Percentiles rank a stretch among this genome's conserved stretches.
These are phyloP conservation scores for Venturia carpophila DNA, from an alignment of 2,329 filamentous ascomycete species.

Conservation along the genomic window DNA sequence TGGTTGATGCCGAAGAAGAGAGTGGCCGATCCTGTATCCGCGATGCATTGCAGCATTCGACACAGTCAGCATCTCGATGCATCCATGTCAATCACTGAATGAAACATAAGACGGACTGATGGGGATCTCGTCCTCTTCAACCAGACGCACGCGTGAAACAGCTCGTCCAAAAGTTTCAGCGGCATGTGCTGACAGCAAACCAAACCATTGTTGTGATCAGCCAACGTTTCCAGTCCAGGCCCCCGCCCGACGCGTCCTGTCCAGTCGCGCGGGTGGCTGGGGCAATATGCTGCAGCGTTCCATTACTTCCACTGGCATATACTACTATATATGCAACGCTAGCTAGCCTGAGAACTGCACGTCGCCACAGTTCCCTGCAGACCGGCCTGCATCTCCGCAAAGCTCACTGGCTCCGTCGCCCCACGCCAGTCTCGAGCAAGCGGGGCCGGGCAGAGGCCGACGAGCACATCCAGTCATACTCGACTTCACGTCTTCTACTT, in stretches of 20 bases:
- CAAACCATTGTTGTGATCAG: neutral
- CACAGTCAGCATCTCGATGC: no score
- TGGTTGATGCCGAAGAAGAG: no score
- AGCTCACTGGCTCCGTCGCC: neutral
- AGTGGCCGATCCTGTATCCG: no score
- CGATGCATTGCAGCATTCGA: no score
- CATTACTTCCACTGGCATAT: no score
- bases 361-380: neutral
- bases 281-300: neutral
- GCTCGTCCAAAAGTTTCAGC: no score
- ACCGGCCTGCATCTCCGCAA: neutral
- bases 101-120: no score
- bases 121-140: no score
- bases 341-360: neutral
- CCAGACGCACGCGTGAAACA: no score
- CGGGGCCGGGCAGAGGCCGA: neutral
- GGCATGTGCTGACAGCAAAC: conserved; percentile 6
- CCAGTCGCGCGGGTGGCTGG: neutral
- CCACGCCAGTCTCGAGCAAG: neutral
- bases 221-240: neutral
- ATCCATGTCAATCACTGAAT: no score
- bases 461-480: conserved; percentile 13
- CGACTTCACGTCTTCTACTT: conserved; percentile 16
- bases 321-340: no score
- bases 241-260: neutral